These are phyloP conservation scores for Pseudophaeomoniella oleicola DNA, from an alignment of 2,329 filamentous ascomycete genomes.

Conservation along the genomic window DNA sequence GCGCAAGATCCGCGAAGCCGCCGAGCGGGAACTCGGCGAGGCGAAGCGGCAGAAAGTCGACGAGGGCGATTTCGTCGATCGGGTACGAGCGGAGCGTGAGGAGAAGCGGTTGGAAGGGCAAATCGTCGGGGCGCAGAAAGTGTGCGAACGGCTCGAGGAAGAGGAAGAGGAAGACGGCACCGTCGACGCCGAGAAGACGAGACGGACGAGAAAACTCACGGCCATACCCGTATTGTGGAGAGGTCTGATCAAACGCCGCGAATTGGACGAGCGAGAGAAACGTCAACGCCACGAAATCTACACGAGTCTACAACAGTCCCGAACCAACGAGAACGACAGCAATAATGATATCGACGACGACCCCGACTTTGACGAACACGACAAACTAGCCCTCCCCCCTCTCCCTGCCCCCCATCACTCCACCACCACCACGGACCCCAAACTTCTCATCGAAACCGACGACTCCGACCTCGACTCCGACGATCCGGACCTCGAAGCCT, in stretches of 20 bases:
- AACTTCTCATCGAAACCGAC: constrained; percentile 29
- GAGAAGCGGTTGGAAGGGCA: constrained; percentile 52
- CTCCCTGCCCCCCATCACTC: no score
- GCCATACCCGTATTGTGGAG: constrained; percentile 69
- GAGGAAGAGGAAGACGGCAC: no score
- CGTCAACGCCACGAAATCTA: constrained; percentile 52
- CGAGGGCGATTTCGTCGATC: constrained; percentile 58
- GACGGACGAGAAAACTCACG: constrained; percentile 20
- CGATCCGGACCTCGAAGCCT: constrained; percentile 66
- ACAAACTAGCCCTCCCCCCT: constrained; percentile 53
- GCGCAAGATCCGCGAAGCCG: constrained; percentile 53
- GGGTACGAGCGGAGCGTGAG: constrained; percentile 57
- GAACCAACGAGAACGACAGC: constrained; percentile 41
- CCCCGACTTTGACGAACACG: constrained; percentile 55
- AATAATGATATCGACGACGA: no score
- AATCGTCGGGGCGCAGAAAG: constrained; percentile 64
- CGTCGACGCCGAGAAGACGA: constrained; percentile 11
- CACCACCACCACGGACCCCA: constrained; percentile 37
- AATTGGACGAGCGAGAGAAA: constrained; percentile 54
- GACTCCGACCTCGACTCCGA: constrained; percentile 60
- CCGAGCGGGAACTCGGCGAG: constrained; percentile 32
- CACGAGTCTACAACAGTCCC: constrained; percentile 45
- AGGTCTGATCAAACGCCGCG: constrained; percentile 53
- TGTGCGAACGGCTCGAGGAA: constrained; percentile 60
- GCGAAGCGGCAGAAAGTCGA: constrained; percentile 49